phyloP scores from a whole-genome alignment of 805 yeast genomes.

The Candida pseudoglaebosa region DNA sequence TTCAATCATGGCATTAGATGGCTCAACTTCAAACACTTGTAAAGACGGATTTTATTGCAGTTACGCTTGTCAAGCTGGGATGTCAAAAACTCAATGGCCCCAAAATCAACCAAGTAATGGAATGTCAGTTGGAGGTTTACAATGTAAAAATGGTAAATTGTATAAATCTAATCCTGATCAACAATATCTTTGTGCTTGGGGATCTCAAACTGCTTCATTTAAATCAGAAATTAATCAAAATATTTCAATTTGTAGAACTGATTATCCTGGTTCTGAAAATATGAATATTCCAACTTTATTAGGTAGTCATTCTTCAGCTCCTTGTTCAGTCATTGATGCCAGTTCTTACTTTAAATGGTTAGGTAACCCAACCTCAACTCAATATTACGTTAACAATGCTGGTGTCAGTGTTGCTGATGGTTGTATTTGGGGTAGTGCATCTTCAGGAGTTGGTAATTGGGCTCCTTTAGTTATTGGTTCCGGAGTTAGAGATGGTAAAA shows the following conservation, averaged over 20 bases:
- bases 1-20: constrained; percentile 60
- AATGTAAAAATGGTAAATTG: constrained; percentile 79
- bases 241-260: constrained; percentile 95
- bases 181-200: constrained; percentile 84
- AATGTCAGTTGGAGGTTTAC: constrained; percentile 89
- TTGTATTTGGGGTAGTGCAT: constrained; percentile 86
- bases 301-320: constrained; percentile 57
- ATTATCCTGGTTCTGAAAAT: constrained; percentile 98
- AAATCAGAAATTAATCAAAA: constrained; percentile 57
- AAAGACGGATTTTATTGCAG: constrained; percentile 92
- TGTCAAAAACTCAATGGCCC: constrained; percentile 99
- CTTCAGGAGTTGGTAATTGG: constrained; percentile 93
- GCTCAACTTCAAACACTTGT: constrained; percentile 67
- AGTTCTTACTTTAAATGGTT: constrained; percentile 76
- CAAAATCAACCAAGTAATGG: constrained; percentile 80
- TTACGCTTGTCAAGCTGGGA: constrained; percentile 97
- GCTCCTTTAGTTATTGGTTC: constrained; percentile 96
- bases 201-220: constrained; percentile 64
- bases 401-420: constrained; percentile 90
- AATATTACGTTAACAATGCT: constrained; percentile 95
- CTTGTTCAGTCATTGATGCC: constrained; percentile 77
- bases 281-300: constrained; percentile 93
- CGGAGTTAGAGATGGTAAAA: constrained; percentile 62
- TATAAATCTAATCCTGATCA: constrained; percentile 68
- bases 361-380: constrained; percentile 84